Evolutionary conservation across 2,329 filamentous ascomycete genomes (phyloP), one percentile per base, ranked within the genome.

Genomic region (Fusarium camptoceras): DNA sequence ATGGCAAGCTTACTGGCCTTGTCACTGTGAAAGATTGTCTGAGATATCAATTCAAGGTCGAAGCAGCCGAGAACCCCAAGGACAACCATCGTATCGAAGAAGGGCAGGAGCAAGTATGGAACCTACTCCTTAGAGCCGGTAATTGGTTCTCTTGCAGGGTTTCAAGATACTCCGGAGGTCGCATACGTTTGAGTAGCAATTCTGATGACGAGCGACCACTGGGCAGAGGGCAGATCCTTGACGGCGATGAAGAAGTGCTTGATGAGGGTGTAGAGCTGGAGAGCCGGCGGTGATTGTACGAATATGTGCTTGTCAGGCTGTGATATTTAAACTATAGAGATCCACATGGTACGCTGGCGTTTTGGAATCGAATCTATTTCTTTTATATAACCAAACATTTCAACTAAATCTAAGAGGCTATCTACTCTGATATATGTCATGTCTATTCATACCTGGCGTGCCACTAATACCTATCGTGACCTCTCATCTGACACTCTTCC

Each of bases 21-120:
- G 93, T 99, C 1, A 99, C 96, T 0, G 92, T 98, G 67, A 99
- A 99, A 79, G 96, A 99, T 78, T 98, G 96, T 73, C 83, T 99
- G 59, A 97, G 96, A 78, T 98, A 97, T 76, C 95, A 99, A 80
- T 97, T 98, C 87, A 97, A 96, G 83, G 93, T 92, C 1, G 96
- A 99, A 79, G 93, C 93, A 11, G 89, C 92, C 43, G 94, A 96
- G 80, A 90, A 93, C 73, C 88, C 88, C 6, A 86, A 87, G 62
- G 86, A 89, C 31, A 88, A 91, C 60, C 82, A 86, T 46, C 80
- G 83, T 27, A 79, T 88, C 56, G 79, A 84, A 34, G 86, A 88
- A 63, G 82, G 84, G 6, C 88, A 93, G 76, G 91, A 92, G 75
- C 83, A 83, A 68, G 78, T 94, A 2, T 94, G 91, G 91, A 81